These are phyloP conservation scores for Rhodofomes roseus DNA, from an alignment of 1,284 basidiomycete genomes.

Conservation along the genomic window DNA sequence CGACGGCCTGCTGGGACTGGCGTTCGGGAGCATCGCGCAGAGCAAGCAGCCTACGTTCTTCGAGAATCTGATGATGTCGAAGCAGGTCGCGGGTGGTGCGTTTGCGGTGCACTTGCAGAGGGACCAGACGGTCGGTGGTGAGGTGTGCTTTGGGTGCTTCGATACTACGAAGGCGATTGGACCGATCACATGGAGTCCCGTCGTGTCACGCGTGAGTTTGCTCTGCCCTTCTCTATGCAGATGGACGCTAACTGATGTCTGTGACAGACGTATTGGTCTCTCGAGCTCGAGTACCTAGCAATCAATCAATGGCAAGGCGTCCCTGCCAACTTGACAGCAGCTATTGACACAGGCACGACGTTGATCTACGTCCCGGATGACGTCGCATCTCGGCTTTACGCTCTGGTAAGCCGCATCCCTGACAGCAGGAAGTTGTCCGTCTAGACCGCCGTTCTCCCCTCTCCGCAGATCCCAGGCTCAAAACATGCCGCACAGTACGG, in stretches of 20 bases:
- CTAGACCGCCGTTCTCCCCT: background rate
- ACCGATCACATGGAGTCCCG: constrained; percentile 46
- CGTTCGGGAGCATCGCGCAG: constrained; percentile 50
- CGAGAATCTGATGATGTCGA: constrained; percentile 51
- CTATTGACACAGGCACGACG: constrained; percentile 60
- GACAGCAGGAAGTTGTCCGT: background rate
- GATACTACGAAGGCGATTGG: constrained; percentile 48
- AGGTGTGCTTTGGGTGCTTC: constrained; percentile 58
- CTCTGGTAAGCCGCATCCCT: constrained; percentile 25
- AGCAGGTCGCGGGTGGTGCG: constrained; percentile 40
- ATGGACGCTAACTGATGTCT: background rate
- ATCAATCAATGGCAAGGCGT: constrained; percentile 27
- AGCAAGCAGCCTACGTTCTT: constrained; percentile 50
- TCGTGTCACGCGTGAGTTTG: constrained; percentile 41
- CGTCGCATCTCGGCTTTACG: constrained; percentile 39
- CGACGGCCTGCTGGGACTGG: constrained; percentile 56
- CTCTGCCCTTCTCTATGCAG: background rate
- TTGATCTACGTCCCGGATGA: constrained; percentile 48
- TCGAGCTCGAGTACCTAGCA: constrained; percentile 40
- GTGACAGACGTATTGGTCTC: constrained; percentile 53
- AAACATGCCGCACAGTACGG: constrained; percentile 38
- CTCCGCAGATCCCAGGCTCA: constrained; percentile 45
- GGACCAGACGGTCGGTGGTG: constrained; percentile 41
- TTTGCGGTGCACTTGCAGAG: constrained; percentile 60
- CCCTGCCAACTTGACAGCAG: constrained; percentile 32